phyloP scores from a whole-genome alignment of 148 eudicot genomes.

The Silene uniflora region DNA sequence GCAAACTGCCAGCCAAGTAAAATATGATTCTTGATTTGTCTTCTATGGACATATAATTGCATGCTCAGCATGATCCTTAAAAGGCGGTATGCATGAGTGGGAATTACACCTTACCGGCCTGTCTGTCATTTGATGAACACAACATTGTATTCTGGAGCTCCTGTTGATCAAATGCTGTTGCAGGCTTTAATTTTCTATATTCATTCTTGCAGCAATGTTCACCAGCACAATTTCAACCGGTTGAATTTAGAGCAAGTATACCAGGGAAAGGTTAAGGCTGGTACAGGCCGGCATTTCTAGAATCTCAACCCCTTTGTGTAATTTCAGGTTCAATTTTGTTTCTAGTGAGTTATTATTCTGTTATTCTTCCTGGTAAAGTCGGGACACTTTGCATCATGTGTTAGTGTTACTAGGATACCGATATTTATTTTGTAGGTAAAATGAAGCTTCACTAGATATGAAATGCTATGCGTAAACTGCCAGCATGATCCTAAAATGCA shows the following conservation, averaged over 20 bases:
- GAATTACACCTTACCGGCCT: neutral
- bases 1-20: constrained; percentile 25
- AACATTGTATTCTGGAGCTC: neutral
- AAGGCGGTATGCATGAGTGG: neutral
- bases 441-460: neutral
- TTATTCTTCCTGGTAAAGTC: no score
- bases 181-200: neutral
- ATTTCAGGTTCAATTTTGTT: no score
- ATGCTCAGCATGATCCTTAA: neutral
- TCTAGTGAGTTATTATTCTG: no score
- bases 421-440: no score
- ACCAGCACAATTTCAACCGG: neutral
- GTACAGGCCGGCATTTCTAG: neutral
- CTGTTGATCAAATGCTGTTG: constrained; percentile 9
- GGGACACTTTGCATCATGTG: no score
- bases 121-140: neutral
- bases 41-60: neutral
- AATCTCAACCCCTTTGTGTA: neutral
- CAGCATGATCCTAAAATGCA: neutral
- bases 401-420: no score
- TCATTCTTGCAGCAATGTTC: neutral
- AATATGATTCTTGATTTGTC: neutral
- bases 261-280: neutral
- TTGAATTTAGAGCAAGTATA: neutral
- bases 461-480: neutral